These are phyloP conservation scores for Sporopachydermia lactativora DNA, from an alignment of 805 yeast species.

Conservation along the genomic window DNA sequence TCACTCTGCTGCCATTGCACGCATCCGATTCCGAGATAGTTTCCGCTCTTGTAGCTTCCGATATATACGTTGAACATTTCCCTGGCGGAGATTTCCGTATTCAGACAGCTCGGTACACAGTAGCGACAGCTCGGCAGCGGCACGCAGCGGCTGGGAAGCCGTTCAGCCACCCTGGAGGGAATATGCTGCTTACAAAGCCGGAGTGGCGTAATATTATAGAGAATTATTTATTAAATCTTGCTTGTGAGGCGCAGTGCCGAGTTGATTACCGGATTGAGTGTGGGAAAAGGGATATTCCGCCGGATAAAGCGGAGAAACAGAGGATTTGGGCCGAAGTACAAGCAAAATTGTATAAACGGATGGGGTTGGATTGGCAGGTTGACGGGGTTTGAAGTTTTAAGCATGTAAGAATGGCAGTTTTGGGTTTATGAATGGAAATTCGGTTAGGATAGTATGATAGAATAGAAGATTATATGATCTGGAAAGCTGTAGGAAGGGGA, in stretches of 20 bases:
- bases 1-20: slow-evolving; percentile 38
- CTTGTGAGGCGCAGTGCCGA: slow-evolving; percentile 60
- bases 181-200: slow-evolving; percentile 27
- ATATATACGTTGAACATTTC: slow-evolving; percentile 51
- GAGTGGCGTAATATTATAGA: slow-evolving; percentile 70
- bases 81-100: slow-evolving; percentile 37
- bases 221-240: slow-evolving; percentile 47
- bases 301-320: slow-evolving; percentile 43
- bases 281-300: slow-evolving; percentile 15
- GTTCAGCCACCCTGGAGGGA: slow-evolving; percentile 6
- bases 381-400: no score
- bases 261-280: slow-evolving; percentile 44
- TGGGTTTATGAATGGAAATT: no score
- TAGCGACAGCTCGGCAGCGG: slow-evolving; percentile 39
- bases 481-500: no score
- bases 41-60: slow-evolving; percentile 37
- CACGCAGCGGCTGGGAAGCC: slow-evolving; percentile 16
- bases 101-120: slow-evolving; percentile 50
- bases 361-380: slow-evolving; percentile 49
- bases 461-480: no score
- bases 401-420: no score
- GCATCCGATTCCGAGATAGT: slow-evolving; percentile 34
- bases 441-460: no score
- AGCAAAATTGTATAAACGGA: slow-evolving; percentile 36
- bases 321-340: slow-evolving; percentile 54